Percentiles rank a stretch among this genome's conserved stretches.
Conservation (phyloP, 2,329 filamentous ascomycete genomes). For the Bisporella sp. region DNA sequence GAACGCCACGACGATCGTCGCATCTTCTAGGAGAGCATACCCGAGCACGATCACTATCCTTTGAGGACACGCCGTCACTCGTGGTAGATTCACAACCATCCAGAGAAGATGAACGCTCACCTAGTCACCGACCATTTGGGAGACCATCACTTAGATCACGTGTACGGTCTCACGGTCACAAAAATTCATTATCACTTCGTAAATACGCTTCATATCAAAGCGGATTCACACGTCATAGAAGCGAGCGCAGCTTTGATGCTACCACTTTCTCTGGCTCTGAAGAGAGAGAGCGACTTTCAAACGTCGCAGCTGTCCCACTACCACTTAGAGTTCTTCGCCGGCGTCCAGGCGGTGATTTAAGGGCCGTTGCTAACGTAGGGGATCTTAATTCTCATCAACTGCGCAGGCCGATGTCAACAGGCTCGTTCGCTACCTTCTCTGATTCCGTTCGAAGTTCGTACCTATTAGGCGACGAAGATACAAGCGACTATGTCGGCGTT, state of each 20-base stretch:
- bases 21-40: constrained; percentile 42
- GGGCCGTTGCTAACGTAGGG: constrained; percentile 58
- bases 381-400: constrained; percentile 47
- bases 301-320: constrained; percentile 38
- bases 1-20: constrained; percentile 48
- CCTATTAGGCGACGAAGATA: constrained; percentile 32
- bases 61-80: constrained; percentile 25
- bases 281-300: constrained; percentile 41
- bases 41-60: constrained; percentile 26
- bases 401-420: constrained; percentile 49
- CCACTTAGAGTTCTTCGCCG: constrained; percentile 61
- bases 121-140: constrained; percentile 15
- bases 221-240: constrained; percentile 41
- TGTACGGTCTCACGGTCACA: constrained; percentile 31
- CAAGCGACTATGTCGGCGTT: constrained; percentile 38
- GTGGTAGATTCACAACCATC: constrained; percentile 18
- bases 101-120: constrained; percentile 16
- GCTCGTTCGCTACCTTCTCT: constrained; percentile 52
- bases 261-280: constrained; percentile 48
- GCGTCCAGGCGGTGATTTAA: constrained; percentile 68
- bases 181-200: constrained; percentile 42
- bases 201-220: constrained; percentile 57
- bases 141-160: constrained; percentile 13
- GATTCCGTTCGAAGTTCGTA: constrained; percentile 55
- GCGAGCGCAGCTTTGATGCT: constrained; percentile 54